A percentile compares a stretch with the other conserved stretches of the same genome.
phyloP scores from a whole-genome alignment of 345 rosid genomes.

The Citrus australasica region DNA sequence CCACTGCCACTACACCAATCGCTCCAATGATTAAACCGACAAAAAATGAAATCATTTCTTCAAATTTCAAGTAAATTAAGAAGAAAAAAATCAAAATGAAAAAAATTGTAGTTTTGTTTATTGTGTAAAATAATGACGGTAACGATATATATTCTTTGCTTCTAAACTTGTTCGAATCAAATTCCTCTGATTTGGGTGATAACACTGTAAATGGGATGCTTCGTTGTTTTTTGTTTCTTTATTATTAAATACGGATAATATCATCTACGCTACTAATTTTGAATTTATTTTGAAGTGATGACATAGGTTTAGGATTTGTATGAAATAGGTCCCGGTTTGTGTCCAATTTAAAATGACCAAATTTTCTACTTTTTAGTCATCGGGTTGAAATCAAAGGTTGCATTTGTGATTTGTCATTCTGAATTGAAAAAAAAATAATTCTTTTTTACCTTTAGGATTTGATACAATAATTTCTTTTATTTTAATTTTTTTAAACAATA shows the following conservation, averaged over 20 bases:
- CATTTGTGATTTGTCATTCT: rapidly evolving
- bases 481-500: too few relatives aligned
- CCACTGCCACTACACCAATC: conserved; percentile 25
- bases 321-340: background rate
- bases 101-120: background rate
- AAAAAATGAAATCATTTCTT: conserved; percentile 21
- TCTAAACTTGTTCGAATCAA: background rate
- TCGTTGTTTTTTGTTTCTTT: too few relatives aligned
- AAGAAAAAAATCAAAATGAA: background rate
- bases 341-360: background rate
- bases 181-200: background rate
- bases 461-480: too few relatives aligned
- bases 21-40: conserved; percentile 47
- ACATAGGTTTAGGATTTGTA: too few relatives aligned
- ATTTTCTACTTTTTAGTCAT: too few relatives aligned
- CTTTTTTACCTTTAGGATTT: too few relatives aligned
- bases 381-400: too few relatives aligned
- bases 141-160: background rate
- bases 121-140: background rate
- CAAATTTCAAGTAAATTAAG: background rate
- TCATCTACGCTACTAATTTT: background rate
- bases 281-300: too few relatives aligned
- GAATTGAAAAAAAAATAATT: too few relatives aligned
- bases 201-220: background rate
- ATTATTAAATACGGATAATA: background rate